Evolutionary conservation across 2,329 filamentous ascomycete genomes (phyloP).

Genomic region (Fonsecaea erecta): DNA sequence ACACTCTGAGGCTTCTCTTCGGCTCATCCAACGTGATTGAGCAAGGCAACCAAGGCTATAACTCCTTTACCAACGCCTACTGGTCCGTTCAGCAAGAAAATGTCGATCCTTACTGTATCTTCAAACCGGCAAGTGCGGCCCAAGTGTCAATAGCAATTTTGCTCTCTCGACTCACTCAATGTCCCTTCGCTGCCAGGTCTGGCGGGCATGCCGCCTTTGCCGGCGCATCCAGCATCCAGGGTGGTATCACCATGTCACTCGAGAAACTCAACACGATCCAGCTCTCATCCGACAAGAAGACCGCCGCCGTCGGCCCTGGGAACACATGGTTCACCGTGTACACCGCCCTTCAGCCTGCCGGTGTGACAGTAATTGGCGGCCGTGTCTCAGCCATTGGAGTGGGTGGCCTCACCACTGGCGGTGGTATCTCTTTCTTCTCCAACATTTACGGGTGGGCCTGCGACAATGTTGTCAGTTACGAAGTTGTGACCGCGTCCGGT

Average conservation of each 20-base stretch:
- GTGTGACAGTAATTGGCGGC: slow-evolving; percentile 44
- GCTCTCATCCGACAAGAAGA: slow-evolving; percentile 39
- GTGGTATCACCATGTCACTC: slow-evolving; percentile 45
- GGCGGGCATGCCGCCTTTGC: slow-evolving; percentile 64
- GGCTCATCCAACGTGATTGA: slow-evolving; percentile 25
- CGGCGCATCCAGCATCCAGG: slow-evolving; percentile 57
- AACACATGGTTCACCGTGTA: slow-evolving; percentile 46
- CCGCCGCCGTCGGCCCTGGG: slow-evolving; percentile 43
- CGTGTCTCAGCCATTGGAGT: slow-evolving; percentile 40
- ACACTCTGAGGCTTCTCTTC: slow-evolving; percentile 24
- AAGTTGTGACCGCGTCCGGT: slow-evolving; percentile 36
- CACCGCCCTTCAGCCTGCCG: slow-evolving; percentile 40
- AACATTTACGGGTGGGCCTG: slow-evolving; percentile 33
- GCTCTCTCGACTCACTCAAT: slow-evolving; percentile 41
- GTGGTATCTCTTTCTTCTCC: slow-evolving; percentile 35
- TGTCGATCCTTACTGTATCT: slow-evolving; percentile 44
- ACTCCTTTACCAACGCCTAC: slow-evolving; percentile 38
- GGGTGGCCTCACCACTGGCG: slow-evolving; percentile 32
- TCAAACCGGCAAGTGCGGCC: slow-evolving; percentile 40
- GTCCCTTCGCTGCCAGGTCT: slow-evolving; percentile 60
- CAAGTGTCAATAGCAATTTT: slow-evolving; percentile 44
- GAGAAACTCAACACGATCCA: slow-evolving; percentile 40
- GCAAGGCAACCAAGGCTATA: slow-evolving; percentile 28
- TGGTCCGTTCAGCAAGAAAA: slow-evolving; percentile 47
- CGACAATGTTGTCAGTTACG: slow-evolving; percentile 37